A percentile compares a stretch with the other conserved stretches of the same genome.
phyloP scores from a whole-genome alignment of 495 filamentous ascomycete genomes.

The Talaromyces adpressus region DNA sequence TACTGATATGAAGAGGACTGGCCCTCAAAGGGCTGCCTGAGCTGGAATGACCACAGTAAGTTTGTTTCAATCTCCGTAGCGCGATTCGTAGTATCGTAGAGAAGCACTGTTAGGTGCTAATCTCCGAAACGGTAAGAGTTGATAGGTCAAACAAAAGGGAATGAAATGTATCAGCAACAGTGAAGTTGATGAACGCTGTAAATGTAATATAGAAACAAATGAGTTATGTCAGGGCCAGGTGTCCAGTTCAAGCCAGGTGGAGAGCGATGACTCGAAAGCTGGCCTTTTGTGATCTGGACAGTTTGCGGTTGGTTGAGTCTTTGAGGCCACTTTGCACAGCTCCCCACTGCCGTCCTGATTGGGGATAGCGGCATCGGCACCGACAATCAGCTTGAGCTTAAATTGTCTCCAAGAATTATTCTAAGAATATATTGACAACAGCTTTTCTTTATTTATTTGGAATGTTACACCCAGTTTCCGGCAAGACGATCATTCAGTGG shows the following conservation, averaged over 20 bases:
- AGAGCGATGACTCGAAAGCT: slow-evolving; percentile 1
- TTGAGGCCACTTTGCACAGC: slow-evolving; percentile 9
- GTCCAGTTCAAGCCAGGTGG: not conserved
- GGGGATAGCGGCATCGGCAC: not conserved
- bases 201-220: not conserved
- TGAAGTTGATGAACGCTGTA: not conserved
- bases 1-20: not conserved
- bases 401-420: not conserved
- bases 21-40: not conserved
- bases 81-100: not conserved
- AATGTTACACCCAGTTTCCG: not conserved
- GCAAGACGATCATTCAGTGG: not conserved
- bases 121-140: not conserved
- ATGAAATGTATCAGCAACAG: not conserved
- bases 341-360: not conserved
- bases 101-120: not conserved
- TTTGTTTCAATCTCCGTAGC: not conserved
- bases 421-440: no score
- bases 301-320: not conserved
- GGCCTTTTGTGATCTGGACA: slow-evolving; percentile 4
- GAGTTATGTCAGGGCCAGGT: not conserved
- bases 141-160: not conserved
- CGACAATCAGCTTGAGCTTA: not conserved
- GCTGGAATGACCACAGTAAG: not conserved
- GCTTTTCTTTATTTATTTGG: no score